phyloP scores from a whole-genome alignment of 352 stramenopile species.

The Pythium dissotocum region DNA sequence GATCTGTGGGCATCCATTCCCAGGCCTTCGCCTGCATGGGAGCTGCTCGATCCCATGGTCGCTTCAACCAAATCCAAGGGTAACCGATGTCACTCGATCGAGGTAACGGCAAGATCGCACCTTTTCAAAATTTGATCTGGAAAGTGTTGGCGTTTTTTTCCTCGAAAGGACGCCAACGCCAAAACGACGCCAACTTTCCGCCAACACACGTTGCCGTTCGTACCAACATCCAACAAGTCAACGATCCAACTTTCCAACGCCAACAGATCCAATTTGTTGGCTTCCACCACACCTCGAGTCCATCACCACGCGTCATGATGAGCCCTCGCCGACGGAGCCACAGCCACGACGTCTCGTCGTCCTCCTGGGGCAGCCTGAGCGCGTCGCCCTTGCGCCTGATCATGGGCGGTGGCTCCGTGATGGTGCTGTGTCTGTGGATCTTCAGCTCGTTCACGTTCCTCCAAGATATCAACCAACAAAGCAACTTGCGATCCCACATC shows the following conservation, averaged over 20 bases:
- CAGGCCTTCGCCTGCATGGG: too few species aligned
- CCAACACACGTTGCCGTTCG: not conserved
- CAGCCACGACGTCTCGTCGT: not conserved
- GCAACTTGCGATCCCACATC: not conserved
- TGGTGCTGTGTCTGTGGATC: constrained; percentile 16
- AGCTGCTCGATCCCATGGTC: not conserved
- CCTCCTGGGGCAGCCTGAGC: not conserved
- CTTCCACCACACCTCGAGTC: not conserved
- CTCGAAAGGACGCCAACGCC: not conserved
- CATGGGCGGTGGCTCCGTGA: not conserved
- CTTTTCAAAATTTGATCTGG: not conserved
- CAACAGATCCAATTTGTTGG: constrained; percentile 9
- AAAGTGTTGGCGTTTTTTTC: constrained; percentile 3
- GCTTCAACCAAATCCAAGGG: too few species aligned
- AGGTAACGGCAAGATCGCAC: constrained; percentile 5
- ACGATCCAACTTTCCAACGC: constrained; percentile 11
- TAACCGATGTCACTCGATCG: constrained; percentile 4
- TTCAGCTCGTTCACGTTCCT: constrained; percentile 18
- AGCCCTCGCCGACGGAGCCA: constrained; percentile 14
- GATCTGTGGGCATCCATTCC: not conserved
- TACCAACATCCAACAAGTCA: not conserved
- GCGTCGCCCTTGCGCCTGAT: not conserved
- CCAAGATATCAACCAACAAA: constrained; percentile 16
- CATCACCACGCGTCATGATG: not conserved
- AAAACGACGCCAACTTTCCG: constrained; percentile 2